These are phyloP conservation scores for Paecilomyces niveus DNA, from an alignment of 2,329 filamentous ascomycete genomes.

Conservation along the genomic window DNA sequence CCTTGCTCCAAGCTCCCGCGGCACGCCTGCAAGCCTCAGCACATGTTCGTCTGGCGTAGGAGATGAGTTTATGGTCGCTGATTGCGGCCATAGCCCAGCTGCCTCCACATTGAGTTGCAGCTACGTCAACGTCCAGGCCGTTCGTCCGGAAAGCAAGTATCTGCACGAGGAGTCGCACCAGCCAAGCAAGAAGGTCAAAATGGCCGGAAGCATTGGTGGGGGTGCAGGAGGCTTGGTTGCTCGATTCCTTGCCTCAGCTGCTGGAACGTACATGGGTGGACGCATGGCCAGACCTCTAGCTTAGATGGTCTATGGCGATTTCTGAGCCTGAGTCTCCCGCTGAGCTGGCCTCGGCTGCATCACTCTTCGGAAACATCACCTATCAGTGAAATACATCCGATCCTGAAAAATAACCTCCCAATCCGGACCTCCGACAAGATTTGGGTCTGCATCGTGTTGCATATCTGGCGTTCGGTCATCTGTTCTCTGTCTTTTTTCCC, in stretches of 20 bases:
- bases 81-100: conserved; percentile 25
- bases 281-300: conserved; percentile 26
- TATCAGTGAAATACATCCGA: background rate
- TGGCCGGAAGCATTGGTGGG: conserved; percentile 15
- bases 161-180: conserved; percentile 21
- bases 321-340: background rate
- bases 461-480: background rate
- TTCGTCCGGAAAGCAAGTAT: conserved; percentile 25
- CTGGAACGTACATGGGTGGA: conserved; percentile 34
- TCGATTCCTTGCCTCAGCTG: conserved; percentile 36
- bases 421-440: background rate
- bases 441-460: background rate
- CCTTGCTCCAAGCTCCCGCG: conserved; percentile 35
- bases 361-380: background rate
- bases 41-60: conserved; percentile 28
- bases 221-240: conserved; percentile 33
- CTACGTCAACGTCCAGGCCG: conserved; percentile 26
- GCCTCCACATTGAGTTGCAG: conserved; percentile 23
- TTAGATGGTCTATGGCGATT: conserved; percentile 1
- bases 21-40: conserved; percentile 37
- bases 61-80: conserved; percentile 29
- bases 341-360: background rate
- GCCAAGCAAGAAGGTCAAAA: conserved; percentile 36
- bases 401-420: background rate
- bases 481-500: background rate